Evolutionary conservation across 768 basidiomycete species (phyloP), one percentile per base, ranked within the genome.

Genomic region (Tremella yokohamensis): DNA sequence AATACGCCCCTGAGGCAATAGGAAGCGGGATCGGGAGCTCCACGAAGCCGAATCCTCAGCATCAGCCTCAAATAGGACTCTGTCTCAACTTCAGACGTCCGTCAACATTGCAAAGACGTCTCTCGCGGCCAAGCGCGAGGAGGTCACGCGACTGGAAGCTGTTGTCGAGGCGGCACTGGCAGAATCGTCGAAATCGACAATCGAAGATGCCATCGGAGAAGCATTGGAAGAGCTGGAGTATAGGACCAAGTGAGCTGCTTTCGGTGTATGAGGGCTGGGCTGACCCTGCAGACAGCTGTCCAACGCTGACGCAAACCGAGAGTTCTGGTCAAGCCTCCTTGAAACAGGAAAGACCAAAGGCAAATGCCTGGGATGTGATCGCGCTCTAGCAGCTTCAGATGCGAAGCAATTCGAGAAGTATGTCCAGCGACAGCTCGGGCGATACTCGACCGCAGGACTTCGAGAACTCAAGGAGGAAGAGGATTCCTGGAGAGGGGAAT

Each of bases 291-390:
- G 62, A n/a, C 48, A 64, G 19, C 51, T 68, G 40, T 54, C 54
- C 18, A 63, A 58, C 12, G 7, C 34, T 13, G 49, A 63, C 34
- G 52, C 57, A 8, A 45, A 60, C 13, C 49, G 45, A 7, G 25
- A 26, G 1, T 52, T 62, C 8, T 70, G 68, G 67, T 49, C 66
- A 29, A 62, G 61, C 11, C 56, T 72, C 15, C 38, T 65, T 2
- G 55, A 60, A 20, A 54, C 57, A 4, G 65, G 57, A 34, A 83
- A 83, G 69, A 78, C 80, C 50, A 83, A 85, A 61, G 85, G 87
- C 68, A 75, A 80, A 0, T 99, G 94, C 68, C 79, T 83, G 11
- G 85, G 84, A 8, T 98, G 94, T 71, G 84, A 85, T 65, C 83
- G 92, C 1, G 79, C 79, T 39, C 77, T 97, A 69, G 78, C 82